Evolutionary conservation across 257 asterid genomes (phyloP).

Genomic region (Solanum rostratum): DNA sequence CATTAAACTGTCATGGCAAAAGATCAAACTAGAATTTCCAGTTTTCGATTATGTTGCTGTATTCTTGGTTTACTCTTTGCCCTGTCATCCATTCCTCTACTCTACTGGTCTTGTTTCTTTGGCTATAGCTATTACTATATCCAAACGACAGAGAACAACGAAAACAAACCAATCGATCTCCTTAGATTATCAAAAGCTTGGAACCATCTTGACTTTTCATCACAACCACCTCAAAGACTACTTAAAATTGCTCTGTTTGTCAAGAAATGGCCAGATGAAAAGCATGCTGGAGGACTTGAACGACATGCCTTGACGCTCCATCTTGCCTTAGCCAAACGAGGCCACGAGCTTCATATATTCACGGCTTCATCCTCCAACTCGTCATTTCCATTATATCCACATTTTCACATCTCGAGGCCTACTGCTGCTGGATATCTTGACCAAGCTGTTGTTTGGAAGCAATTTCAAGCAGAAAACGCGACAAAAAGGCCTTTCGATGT

Average conservation of each 20-base stretch:
- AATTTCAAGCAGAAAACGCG: slow-evolving; percentile 33
- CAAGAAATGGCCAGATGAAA: slow-evolving; percentile 60
- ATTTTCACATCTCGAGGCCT: slow-evolving; percentile 49
- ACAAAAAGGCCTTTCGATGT: slow-evolving; percentile 43
- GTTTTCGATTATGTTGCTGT: not conserved
- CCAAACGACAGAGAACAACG: not conserved
- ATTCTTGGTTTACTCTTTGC: slow-evolving; percentile 24
- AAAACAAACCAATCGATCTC: slow-evolving; percentile 18
- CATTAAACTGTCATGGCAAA: slow-evolving; percentile 19
- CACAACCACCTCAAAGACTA: slow-evolving; percentile 18
- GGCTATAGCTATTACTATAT: slow-evolving; percentile 3
- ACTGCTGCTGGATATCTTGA: slow-evolving; percentile 60
- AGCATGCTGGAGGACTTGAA: slow-evolving; percentile 63
- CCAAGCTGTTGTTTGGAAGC: slow-evolving; percentile 52
- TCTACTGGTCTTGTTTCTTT: slow-evolving; percentile 20
- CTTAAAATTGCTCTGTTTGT: slow-evolving; percentile 61
- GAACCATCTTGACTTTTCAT: slow-evolving; percentile 41
- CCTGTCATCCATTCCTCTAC: slow-evolving; percentile 28
- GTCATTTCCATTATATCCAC: slow-evolving; percentile 5
- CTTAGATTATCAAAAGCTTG: slow-evolving; percentile 38
- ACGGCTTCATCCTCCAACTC: slow-evolving; percentile 23
- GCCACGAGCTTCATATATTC: slow-evolving; percentile 71
- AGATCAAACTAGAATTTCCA: not conserved
- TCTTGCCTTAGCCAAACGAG: slow-evolving; percentile 27
- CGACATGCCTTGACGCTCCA: slow-evolving; percentile 34